These are phyloP conservation scores for Fraxinus anomala DNA, from an alignment of 257 asterid genomes.

Conservation along the genomic window DNA sequence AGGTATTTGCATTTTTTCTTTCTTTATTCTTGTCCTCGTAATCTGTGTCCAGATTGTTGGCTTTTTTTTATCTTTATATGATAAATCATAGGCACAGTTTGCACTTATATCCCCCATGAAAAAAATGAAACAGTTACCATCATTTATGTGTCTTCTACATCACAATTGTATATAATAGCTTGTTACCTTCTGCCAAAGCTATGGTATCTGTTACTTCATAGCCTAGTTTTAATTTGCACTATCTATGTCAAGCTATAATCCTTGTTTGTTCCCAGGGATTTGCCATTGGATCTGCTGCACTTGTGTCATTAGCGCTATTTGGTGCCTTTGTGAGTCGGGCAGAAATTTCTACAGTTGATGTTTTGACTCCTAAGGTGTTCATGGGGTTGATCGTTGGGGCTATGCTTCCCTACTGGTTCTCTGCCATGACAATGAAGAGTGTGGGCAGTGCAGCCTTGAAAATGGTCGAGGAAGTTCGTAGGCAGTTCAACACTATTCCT, in stretches of 20 bases:
- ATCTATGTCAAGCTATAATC: neutral
- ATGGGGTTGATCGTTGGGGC: conserved; percentile 22
- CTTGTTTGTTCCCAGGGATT: conserved; percentile 16
- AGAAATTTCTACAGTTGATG: conserved; percentile 17
- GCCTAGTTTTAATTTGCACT: neutral
- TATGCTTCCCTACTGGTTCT: conserved; percentile 10
- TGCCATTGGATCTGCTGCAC: conserved; percentile 26
- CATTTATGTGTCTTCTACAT: neutral
- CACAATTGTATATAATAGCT: neutral
- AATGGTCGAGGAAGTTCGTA: conserved; percentile 24
- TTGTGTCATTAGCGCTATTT: conserved; percentile 17
- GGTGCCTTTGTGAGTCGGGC: conserved; percentile 26
- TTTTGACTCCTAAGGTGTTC: conserved; percentile 19
- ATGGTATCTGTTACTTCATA: neutral
- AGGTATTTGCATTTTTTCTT: conserved; percentile 39
- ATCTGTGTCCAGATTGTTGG: neutral
- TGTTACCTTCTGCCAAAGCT: neutral
- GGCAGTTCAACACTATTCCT: conserved; percentile 11
- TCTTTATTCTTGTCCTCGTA: neutral
- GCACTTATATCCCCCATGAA: neutral
- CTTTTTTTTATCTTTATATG: neutral
- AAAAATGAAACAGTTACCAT: neutral
- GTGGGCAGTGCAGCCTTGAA: conserved; percentile 26
- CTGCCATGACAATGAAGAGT: conserved; percentile 25
- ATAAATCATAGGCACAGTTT: neutral